Percentiles rank a stretch among this genome's conserved stretches.
Conservation (phyloP, 106 monocot genomes). For the Apostasia ramifera region DNA sequence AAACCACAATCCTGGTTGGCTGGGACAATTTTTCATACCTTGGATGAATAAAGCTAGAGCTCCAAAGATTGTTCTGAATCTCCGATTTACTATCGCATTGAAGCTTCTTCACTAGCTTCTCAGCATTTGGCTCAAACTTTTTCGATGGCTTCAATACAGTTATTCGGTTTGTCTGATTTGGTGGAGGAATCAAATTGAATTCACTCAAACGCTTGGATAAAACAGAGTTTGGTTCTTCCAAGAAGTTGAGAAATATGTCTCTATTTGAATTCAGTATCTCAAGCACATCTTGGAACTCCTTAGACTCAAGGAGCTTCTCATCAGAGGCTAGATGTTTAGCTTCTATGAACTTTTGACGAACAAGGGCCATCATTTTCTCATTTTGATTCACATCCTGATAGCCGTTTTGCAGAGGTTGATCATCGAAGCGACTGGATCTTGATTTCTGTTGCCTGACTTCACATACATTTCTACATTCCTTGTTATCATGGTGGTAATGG, state of each 20-base stretch:
- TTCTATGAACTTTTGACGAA: constrained; percentile 47
- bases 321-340: constrained; percentile 40
- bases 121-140: constrained; percentile 21
- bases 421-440: constrained; percentile 7
- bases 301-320: constrained; percentile 35
- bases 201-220: constrained; percentile 15
- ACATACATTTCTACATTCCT: constrained; percentile 18
- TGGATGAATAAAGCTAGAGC: constrained; percentile 18
- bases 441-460: constrained; percentile 21
- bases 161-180: constrained; percentile 36
- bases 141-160: constrained; percentile 65
- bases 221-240: constrained; percentile 33
- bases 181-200: constrained; percentile 4
- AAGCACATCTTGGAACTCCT: constrained; percentile 48
- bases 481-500: background rate
- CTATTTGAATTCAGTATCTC: constrained; percentile 49
- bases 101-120: background rate
- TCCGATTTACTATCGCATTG: constrained; percentile 3
- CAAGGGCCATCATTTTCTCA: constrained; percentile 36
- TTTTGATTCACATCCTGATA: constrained; percentile 4
- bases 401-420: constrained; percentile 1
- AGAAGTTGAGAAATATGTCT: constrained; percentile 50
- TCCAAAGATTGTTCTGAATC: constrained; percentile 13
- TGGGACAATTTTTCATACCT: constrained; percentile 25
- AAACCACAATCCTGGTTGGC: constrained; percentile 53